phyloP scores from a whole-genome alignment of 163 green algal genomes.

The Scenedesmus sp. region DNA sequence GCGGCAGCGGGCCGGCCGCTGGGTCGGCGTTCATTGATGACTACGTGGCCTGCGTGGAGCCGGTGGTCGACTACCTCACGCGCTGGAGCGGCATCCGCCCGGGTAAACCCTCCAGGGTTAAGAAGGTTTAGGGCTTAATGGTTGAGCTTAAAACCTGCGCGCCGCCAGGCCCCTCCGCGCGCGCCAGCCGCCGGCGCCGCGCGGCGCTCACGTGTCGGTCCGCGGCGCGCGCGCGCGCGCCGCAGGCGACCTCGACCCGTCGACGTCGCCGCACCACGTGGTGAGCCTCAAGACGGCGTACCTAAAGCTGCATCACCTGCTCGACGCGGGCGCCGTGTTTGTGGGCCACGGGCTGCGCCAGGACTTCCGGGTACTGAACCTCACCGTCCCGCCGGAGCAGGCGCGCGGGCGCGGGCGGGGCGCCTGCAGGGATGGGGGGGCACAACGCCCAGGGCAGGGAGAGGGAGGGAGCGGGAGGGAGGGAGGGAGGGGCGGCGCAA shows the following conservation, averaged over 20 bases:
- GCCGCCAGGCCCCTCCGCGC: too few species aligned
- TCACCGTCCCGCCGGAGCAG: slow-evolving; percentile 88
- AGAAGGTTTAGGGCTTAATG: too few species aligned
- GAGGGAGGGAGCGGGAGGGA: too few species aligned
- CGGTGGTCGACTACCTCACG: slow-evolving; percentile 95
- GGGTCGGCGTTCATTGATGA: slow-evolving; percentile 89
- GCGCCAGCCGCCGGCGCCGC: too few species aligned
- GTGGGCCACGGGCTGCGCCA: slow-evolving; percentile 16
- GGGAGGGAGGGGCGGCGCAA: too few species aligned
- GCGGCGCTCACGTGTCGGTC: too few species aligned
- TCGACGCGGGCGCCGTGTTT: slow-evolving; percentile 86
- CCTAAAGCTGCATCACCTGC: slow-evolving; percentile 94
- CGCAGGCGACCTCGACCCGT: slow-evolving; percentile 87
- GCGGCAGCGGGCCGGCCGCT: slow-evolving; percentile 69
- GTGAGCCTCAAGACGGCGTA: slow-evolving; percentile 90
- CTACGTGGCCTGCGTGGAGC: slow-evolving; percentile 91
- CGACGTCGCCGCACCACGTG: slow-evolving; percentile 78
- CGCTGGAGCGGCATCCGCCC: slow-evolving; percentile 54
- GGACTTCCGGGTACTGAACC: slow-evolving; percentile 87
- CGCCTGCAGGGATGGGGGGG: too few species aligned
- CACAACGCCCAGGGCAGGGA: too few species aligned
- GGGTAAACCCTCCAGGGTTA: too few species aligned
- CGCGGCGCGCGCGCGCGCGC: too few species aligned
- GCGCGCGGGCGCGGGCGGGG: slow-evolving; percentile 57
- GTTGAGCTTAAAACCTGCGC: neutral